Conservation (phyloP, 1,284 basidiomycete genomes). For the Ustilago shanxiensis region DNA sequence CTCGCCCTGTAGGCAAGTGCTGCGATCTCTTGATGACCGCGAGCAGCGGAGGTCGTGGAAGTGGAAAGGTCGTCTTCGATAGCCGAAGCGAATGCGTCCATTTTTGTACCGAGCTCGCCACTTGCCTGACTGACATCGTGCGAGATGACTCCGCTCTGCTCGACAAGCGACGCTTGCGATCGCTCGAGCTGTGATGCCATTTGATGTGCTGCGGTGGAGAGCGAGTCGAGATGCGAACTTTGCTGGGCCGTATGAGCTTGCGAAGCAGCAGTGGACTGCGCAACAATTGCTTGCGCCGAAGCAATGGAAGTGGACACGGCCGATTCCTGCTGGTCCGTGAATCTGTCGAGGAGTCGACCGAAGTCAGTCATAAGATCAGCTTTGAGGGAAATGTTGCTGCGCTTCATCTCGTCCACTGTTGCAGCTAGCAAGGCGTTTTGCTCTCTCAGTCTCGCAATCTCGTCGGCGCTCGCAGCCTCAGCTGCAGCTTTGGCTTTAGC, state of each 20-base stretch:
- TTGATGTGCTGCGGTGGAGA: conserved; percentile 8
- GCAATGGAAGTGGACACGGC: conserved; percentile 77
- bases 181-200: conserved; percentile 26
- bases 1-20: conserved; percentile 11
- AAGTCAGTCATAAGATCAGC: conserved; percentile 81
- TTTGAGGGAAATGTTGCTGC: conserved; percentile 77
- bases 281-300: conserved; percentile 73
- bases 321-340: conserved; percentile 78
- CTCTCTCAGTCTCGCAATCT: conserved; percentile 76
- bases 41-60: conserved; percentile 8
- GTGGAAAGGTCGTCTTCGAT: conserved; percentile 43
- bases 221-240: conserved; percentile 11
- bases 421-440: conserved; percentile 80
- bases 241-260: conserved; percentile 25
- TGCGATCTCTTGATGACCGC: conserved; percentile 17
- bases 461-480: conserved; percentile 74
- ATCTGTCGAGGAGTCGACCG: conserved; percentile 79
- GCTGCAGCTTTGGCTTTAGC: conserved; percentile 75
- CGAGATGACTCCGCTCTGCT: conserved; percentile 17
- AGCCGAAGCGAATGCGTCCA: conserved; percentile 42
- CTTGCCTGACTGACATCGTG: conserved; percentile 30
- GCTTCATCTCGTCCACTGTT: conserved; percentile 78
- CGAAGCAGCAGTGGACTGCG: conserved; percentile 15
- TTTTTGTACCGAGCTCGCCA: conserved; percentile 34
- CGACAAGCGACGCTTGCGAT: conserved; percentile 13